A percentile compares a stretch with the other conserved stretches of the same genome.
phyloP scores from a whole-genome alignment of 108 stramenopile species.

The Pseudonitzschia delicatissima region DNA sequence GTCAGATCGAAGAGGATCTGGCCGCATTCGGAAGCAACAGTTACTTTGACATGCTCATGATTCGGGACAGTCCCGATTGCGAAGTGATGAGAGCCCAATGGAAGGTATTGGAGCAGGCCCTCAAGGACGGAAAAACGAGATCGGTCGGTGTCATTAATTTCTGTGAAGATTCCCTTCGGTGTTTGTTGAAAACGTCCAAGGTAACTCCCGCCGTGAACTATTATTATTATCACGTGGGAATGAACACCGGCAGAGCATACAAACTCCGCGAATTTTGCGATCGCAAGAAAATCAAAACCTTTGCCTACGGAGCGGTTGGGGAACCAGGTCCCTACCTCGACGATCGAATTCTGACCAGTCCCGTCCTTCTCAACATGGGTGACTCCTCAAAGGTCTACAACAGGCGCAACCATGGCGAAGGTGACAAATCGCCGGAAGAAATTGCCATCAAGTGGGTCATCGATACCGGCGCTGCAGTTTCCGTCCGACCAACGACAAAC shows the following conservation, averaged over 20 bases:
- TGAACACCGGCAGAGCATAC: background rate
- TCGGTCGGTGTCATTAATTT: conserved; percentile 54
- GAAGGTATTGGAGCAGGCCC: conserved; percentile 50
- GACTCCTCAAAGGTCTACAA: conserved; percentile 10
- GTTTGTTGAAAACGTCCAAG: conserved; percentile 39
- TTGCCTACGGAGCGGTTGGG: conserved; percentile 50
- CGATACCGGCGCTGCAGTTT: conserved; percentile 40
- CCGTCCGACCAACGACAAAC: conserved; percentile 35
- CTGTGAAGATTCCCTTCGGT: conserved; percentile 35
- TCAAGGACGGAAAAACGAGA: conserved; percentile 29
- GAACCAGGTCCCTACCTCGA: conserved; percentile 41
- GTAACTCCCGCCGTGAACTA: conserved; percentile 50
- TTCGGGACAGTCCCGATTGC: conserved; percentile 49
- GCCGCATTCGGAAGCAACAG: conserved; percentile 26
- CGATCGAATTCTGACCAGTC: conserved; percentile 24
- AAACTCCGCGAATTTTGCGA: conserved; percentile 39
- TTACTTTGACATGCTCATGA: conserved; percentile 55
- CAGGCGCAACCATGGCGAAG: background rate
- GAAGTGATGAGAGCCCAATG: conserved; percentile 53
- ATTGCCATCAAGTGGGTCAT: conserved; percentile 52
- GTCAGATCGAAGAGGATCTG: conserved; percentile 52
- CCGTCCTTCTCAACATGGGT: conserved; percentile 30
- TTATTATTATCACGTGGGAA: conserved; percentile 2
- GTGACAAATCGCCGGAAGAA: conserved; percentile 23
- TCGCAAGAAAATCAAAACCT: conserved; percentile 40